Conservation (phyloP, 2,329 filamentous ascomycete species). For the Lomentospora prolificans region DNA sequence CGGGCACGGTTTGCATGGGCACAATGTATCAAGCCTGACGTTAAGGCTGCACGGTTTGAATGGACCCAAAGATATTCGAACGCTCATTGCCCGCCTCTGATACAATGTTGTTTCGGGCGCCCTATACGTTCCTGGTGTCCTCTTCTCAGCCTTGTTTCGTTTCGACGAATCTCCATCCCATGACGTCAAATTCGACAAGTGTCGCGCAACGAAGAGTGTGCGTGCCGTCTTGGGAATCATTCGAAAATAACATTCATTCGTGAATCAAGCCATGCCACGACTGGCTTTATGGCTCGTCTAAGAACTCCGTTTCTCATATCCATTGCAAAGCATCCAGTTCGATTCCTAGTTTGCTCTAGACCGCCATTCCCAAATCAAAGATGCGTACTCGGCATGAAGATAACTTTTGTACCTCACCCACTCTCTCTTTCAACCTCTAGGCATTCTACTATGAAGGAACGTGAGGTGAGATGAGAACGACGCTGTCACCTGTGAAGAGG, state of each 20-base stretch:
- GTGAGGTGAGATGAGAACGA: conserved; percentile 61
- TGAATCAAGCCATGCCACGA: neutral
- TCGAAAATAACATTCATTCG: neutral
- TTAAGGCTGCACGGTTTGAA: no score
- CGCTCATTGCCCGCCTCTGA: no score
- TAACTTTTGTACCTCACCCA: neutral
- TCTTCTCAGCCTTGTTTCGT: no score
- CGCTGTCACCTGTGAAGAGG: conserved; percentile 50
- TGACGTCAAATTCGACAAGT: no score
- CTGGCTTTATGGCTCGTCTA: neutral
- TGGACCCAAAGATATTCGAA: no score
- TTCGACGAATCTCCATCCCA: no score
- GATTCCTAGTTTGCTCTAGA: neutral
- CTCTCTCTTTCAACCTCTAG: neutral
- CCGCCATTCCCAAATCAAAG: neutral
- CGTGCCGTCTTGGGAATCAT: neutral
- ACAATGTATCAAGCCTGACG: no score
- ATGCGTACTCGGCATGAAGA: neutral
- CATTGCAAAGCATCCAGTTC: neutral
- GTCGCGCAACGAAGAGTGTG: no score
- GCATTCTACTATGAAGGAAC: conserved; percentile 26
- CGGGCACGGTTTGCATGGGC: no score
- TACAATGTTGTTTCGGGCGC: no score
- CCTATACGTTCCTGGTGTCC: no score
- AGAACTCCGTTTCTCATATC: neutral